Percentiles rank a stretch among this genome's conserved stretches.
Evolutionary conservation across 1,284 basidiomycete species (phyloP).

Genomic region (Sporisorium graminicola): DNA sequence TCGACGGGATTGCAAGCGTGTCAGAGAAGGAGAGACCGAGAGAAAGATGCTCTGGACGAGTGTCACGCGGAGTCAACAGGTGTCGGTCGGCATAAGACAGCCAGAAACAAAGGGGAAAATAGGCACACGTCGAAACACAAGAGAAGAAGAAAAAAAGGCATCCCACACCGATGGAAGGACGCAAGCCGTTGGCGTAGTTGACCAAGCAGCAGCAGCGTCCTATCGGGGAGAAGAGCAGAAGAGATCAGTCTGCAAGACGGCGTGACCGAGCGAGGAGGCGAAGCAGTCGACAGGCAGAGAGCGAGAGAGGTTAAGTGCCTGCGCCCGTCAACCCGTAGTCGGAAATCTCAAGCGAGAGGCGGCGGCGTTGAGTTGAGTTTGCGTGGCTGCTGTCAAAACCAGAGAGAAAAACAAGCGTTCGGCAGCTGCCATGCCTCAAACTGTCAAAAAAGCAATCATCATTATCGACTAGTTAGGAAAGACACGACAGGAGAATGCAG

Average conservation of each 20-base stretch:
- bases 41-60: neutral
- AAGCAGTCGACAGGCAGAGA: too few species aligned
- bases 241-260: neutral
- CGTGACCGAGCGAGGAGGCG: too few species aligned
- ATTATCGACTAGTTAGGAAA: neutral
- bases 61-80: neutral
- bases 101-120: neutral
- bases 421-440: neutral
- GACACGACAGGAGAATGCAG: neutral
- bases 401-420: constrained; percentile 1
- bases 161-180: neutral
- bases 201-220: neutral
- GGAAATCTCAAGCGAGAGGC: constrained; percentile 10
- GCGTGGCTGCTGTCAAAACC: constrained; percentile 35
- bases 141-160: neutral
- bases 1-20: neutral
- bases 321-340: neutral
- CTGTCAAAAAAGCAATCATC: constrained; percentile 8
- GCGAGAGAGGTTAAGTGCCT: neutral
- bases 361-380: constrained; percentile 12
- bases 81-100: constrained; percentile 2
- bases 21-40: neutral
- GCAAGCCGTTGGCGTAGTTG: neutral
- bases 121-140: neutral
- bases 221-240: too few species aligned